These are phyloP conservation scores for Pythium periplocum DNA, from an alignment of 352 stramenopile species.

Conservation along the genomic window DNA sequence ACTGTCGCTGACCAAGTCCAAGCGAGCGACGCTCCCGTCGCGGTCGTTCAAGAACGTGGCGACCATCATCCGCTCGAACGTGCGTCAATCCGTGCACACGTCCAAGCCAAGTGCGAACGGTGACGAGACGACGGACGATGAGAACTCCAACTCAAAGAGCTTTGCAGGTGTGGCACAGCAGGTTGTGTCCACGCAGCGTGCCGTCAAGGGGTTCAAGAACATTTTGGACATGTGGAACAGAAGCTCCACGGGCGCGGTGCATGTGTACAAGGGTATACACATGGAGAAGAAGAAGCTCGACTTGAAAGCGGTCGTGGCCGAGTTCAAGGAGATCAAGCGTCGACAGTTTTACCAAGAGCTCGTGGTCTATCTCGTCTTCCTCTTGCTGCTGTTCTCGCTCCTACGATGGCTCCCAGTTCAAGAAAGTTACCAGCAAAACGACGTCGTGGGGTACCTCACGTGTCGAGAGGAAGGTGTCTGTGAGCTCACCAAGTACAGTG, in stretches of 20 bases:
- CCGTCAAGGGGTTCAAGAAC: conserved; percentile 44
- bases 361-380: conserved; percentile 78
- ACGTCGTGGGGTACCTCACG: conserved; percentile 70
- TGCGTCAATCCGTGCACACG: conserved; percentile 28
- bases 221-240: conserved; percentile 65
- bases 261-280: conserved; percentile 80
- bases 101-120: conserved; percentile 7
- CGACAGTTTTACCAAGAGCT: conserved; percentile 87
- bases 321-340: conserved; percentile 88
- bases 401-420: conserved; percentile 75
- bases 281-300: conserved; percentile 90
- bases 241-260: conserved; percentile 29
- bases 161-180: conserved; percentile 76
- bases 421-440: conserved; percentile 81
- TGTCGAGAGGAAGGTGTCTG: conserved; percentile 79
- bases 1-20: conserved; percentile 4
- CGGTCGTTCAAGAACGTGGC: conserved; percentile 61
- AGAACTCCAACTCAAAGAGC: conserved; percentile 1
- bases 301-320: conserved; percentile 55
- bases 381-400: conserved; percentile 73
- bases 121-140: conserved; percentile 3
- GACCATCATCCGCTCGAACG: conserved; percentile 50
- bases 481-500: conserved; percentile 63
- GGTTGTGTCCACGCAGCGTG: conserved; percentile 65
- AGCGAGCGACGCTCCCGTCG: conserved; percentile 20